Base-by-base conservation (phyloP, 148 eudicot species). In the Cornus controversa region DNA sequence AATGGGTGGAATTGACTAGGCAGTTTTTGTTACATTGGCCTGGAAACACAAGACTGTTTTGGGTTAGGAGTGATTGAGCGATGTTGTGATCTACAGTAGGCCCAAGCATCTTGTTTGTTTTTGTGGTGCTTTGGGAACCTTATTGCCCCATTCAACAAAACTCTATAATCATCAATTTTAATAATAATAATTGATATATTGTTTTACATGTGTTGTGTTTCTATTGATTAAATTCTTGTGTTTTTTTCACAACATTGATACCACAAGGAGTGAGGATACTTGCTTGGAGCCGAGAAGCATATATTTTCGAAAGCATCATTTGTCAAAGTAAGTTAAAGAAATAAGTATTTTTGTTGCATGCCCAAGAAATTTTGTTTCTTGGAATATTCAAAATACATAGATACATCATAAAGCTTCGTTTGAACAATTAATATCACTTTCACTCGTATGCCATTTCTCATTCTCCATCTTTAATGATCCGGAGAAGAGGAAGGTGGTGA, bases 241-340 rank as follows among this genome's bases (percentile, higher is more conserved):
- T 65, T 66, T 71, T 54, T 84, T 81, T 29, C 53, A 47, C 78
- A 85, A 90, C 63, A 40, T 69, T 47, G 78, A 82, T 65, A 69
- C 14, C 42, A 62, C 64, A 27, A 80, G 75, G 54, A 70, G 72
- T 53, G 85, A 82, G 76, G 83, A 79, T 76, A 53, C 68, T 70
- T 70, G 70, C 73, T 73, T 73, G 40, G 73, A 65, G 54, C 81
- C 72, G 42, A 66, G 78, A 53, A 67, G 71, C 16, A 75, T 75
- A 66, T 78, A 67, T 74, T 79, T 74, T 69, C 69, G 66, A 8
- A 77, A 81, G 80, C 83, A 83, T 75, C 80, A 80, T 77, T 70
- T 84, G 81, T 86, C 92, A 22, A 72, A 53, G 92, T 89, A 84
- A 79, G 88, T 81, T 23, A 69, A 45, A 50, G 20, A 26, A 66